Percentiles rank a stretch among this genome's conserved stretches.
phyloP scores from a whole-genome alignment of 345 rosid genomes.

The Syzygium oleosum region DNA sequence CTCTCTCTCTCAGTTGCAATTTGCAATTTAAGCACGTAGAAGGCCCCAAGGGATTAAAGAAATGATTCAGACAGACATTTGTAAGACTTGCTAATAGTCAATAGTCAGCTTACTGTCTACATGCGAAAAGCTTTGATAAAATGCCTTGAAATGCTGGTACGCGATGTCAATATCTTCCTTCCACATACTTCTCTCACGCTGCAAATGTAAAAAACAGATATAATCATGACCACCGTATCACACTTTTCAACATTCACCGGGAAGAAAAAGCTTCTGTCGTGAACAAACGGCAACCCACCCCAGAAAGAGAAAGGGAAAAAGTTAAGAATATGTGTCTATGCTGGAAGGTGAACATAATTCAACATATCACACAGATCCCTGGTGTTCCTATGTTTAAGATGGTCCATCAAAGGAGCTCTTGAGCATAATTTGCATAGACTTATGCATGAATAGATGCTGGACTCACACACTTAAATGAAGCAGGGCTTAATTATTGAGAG shows the following conservation, averaged over 20 bases:
- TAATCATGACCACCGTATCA: background rate
- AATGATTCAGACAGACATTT: no score
- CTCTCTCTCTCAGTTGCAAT: background rate
- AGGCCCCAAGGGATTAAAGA: background rate
- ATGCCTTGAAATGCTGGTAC: constrained; percentile 81
- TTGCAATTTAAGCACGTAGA: background rate
- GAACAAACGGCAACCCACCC: no score
- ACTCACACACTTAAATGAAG: background rate
- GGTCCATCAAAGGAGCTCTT: background rate
- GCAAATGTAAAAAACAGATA: background rate
- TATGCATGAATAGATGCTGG: background rate
- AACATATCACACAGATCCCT: background rate
- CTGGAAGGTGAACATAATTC: background rate
- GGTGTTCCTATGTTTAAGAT: background rate
- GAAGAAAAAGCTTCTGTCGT: background rate
- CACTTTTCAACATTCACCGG: background rate
- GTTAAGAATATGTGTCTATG: background rate
- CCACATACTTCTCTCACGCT: constrained; percentile 66
- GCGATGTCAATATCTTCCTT: constrained; percentile 71
- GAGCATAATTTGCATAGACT: background rate
- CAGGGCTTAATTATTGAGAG: background rate
- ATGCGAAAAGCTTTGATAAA: constrained; percentile 56
- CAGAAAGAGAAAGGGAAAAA: no score
- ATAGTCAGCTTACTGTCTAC: constrained; percentile 53
- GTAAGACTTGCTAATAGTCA: constrained; percentile 17